phyloP scores from a whole-genome alignment of 768 basidiomycete species.

The Suillus subluteus region DNA sequence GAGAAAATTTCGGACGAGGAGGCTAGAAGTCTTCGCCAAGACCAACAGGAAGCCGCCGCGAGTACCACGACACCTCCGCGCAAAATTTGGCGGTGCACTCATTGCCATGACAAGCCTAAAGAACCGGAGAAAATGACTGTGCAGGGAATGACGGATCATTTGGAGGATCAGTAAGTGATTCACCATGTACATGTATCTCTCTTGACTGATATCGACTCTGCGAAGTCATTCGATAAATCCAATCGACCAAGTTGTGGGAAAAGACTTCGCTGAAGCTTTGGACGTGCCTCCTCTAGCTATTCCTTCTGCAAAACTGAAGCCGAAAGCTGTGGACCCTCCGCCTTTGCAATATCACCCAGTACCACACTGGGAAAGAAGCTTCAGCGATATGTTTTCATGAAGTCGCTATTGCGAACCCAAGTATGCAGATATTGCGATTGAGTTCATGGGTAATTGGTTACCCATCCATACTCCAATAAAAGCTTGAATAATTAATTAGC shows the following conservation, averaged over 20 bases:
- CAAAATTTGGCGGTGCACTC: conserved; percentile 5
- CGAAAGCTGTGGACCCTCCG: neutral
- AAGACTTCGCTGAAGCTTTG: neutral
- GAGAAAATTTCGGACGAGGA: conserved; percentile 7
- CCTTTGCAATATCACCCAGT: neutral
- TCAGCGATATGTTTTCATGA: neutral
- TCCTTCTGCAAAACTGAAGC: conserved; percentile 4
- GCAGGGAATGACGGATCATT: neutral
- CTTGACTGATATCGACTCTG: neutral
- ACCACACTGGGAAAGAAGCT: neutral
- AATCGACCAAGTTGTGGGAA: neutral
- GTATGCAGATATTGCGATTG: neutral
- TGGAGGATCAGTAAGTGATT: conserved; percentile 1
- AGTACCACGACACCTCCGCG: neutral
- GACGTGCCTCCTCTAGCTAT: conserved; percentile 1
- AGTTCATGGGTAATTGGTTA: neutral
- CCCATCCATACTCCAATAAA: neutral
- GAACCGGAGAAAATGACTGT: conserved; percentile 6
- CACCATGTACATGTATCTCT: neutral
- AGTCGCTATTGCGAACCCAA: neutral
- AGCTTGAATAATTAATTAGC: neutral
- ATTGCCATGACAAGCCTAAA: neutral
- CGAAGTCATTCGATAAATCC: neutral
- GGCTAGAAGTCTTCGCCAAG: neutral
- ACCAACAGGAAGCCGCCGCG: neutral